Evolutionary conservation across 106 monocot genomes (phyloP), one percentile per base, ranked within the genome.

Genomic region (Agapanthus africanus): DNA sequence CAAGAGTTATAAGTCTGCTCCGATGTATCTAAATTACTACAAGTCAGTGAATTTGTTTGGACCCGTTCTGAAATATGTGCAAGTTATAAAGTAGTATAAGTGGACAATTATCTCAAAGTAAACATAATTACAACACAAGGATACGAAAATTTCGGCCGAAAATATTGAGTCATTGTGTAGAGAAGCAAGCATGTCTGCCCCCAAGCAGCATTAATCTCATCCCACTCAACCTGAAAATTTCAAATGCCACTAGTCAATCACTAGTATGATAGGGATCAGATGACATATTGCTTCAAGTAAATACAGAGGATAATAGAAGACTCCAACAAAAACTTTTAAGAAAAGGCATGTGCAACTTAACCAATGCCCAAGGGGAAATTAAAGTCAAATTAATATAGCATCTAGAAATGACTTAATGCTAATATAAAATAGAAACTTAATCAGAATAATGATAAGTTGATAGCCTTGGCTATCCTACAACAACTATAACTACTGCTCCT

Each of bases 121-220:
- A n/a, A n/a, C n/a, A n/a, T n/a, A n/a, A n/a, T n/a, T n/a, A n/a
- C n/a, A n/a, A n/a, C n/a, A n/a, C n/a, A 73, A 81, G 85, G 86
- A 91, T 97, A 97, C 95, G 61, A 76, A 77, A 97, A 97, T 71
- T 97, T 87, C 73, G 88, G 82, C 14, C 73, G 60, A 81, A 89
- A 91, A 78, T 88, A 82, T 31, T 91, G 86, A 57, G 82, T 84
- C 91, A 97, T 97, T 41, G 88, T 91, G 66, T 97, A 88, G 15
- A 97, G 74, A 67, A 97, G 88, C 61, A 91, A 79, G 35, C 88
- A 88, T 54, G 95, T 84, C 71, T 97, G 95, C 2, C 95, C 95
- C 95, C 95, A 97, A 22, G 95, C 91, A 74, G 95, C 95, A 83
- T 91, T 97, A 70, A 91, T 89, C 78, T 97, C 95, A 79, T 97